A percentile compares a stretch with the other conserved stretches of the same genome.
These are phyloP conservation scores for Lasiodiplodia citricola DNA, from an alignment of 2,329 filamentous ascomycete genomes.

Conservation along the genomic window DNA sequence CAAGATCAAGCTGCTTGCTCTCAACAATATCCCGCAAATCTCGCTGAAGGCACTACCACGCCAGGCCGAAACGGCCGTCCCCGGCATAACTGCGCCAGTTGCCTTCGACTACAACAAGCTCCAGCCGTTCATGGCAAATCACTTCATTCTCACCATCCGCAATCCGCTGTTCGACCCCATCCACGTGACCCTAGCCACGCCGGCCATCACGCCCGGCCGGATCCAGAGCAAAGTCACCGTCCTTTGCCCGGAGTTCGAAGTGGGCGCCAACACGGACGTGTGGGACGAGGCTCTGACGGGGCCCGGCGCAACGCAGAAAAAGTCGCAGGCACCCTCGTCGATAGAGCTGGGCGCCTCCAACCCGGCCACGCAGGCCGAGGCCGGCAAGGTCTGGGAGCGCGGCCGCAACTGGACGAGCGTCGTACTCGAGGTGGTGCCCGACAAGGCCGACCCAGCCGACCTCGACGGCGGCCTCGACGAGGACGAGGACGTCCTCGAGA, in stretches of 20 bases:
- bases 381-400: conserved; percentile 94
- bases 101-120: conserved; percentile 55
- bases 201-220: conserved; percentile 50
- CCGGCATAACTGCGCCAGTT: conserved; percentile 35
- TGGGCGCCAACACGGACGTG: conserved; percentile 92
- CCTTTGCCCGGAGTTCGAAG: conserved; percentile 90
- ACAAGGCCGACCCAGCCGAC: conserved; percentile 36
- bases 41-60: conserved; percentile 68
- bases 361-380: conserved; percentile 65
- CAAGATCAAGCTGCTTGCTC: conserved; percentile 87
- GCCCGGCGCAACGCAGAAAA: conserved; percentile 27
- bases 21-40: conserved; percentile 83
- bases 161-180: conserved; percentile 95
- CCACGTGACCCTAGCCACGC: conserved; percentile 84
- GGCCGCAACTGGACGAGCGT: conserved; percentile 95
- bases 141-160: conserved; percentile 87
- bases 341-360: conserved; percentile 10
- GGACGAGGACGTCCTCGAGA: conserved; percentile 75
- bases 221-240: conserved; percentile 75
- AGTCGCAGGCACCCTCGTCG: conserved; percentile 12
- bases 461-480: conserved; percentile 51
- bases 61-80: conserved; percentile 31
- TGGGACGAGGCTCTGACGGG: conserved; percentile 82
- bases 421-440: conserved; percentile 83
- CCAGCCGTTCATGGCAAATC: conserved; percentile 60